Evolutionary conservation across 1,139 yeast genomes (phyloP).

Genomic region (Zygosaccharomyces pseudobailii): DNA sequence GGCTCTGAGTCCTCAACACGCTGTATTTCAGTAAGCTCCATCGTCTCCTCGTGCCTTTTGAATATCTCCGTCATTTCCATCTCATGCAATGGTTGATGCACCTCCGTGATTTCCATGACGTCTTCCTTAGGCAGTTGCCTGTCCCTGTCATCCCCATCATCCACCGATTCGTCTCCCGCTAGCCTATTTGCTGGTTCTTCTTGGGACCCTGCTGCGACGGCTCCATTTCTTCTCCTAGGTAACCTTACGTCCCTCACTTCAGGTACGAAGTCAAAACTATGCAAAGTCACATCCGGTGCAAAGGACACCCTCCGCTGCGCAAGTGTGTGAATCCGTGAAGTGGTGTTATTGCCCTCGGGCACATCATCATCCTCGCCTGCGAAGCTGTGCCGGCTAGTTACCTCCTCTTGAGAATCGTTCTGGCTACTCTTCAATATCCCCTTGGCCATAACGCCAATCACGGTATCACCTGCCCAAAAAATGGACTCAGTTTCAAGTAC

Average conservation of each 20-base stretch:
- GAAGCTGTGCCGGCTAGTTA: slow-evolving; percentile 9
- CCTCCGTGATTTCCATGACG: slow-evolving; percentile 26
- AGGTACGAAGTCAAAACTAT: slow-evolving; percentile 53
- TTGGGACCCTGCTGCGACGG: background rate
- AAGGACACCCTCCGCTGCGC: slow-evolving; percentile 56
- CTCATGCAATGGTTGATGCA: slow-evolving; percentile 15
- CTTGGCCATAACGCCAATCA: background rate
- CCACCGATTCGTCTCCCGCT: background rate
- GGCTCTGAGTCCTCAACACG: slow-evolving; percentile 15
- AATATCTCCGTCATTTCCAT: slow-evolving; percentile 10
- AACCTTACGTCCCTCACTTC: slow-evolving; percentile 37
- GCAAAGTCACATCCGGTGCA: slow-evolving; percentile 73
- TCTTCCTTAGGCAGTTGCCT: slow-evolving; percentile 10
- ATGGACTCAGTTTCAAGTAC: too few relatives aligned
- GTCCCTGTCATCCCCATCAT: background rate
- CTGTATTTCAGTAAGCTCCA: slow-evolving; percentile 30
- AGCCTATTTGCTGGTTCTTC: background rate
- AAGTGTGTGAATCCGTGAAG: slow-evolving; percentile 25
- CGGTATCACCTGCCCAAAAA: background rate
- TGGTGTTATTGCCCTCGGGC: slow-evolving; percentile 26
- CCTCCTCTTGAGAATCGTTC: slow-evolving; percentile 2
- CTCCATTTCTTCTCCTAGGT: slow-evolving; percentile 13
- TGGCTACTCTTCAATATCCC: slow-evolving; percentile 13
- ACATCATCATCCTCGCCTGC: slow-evolving; percentile 11
- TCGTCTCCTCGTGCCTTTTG: slow-evolving; percentile 20